Base-by-base conservation (phyloP, 2,329 filamentous ascomycete species). In the Pestalotiopsis sp. region DNA sequence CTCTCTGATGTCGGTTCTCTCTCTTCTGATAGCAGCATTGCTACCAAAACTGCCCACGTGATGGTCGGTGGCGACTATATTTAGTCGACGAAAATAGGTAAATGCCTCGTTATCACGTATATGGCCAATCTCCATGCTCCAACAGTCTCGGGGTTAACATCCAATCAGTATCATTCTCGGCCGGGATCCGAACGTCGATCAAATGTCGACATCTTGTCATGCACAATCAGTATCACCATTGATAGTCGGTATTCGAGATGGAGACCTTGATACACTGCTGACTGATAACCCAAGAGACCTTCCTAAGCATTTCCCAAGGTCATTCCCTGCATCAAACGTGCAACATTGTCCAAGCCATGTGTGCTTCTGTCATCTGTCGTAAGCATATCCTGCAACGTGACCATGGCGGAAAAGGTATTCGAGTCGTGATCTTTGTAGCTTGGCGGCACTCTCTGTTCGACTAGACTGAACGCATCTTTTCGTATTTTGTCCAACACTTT, bases 401-500 rank as follows among this genome's bases (percentile, higher is more conserved):
- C n/a, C 57, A 13, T 59, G 27, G 23, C 20, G 17, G 62, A 64
- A 39, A 64, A 64, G 1, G 62, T 64, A 23, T 64, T 64, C 0
- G 62, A 64, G 20, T 64, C 62, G 13, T 64, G 58, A n/a, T 64
- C 2, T 20, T 67, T 64, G 31, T 25, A 39, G 9, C 23, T 57
- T 2, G 63, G n/a, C 4, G 45, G 61, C 4, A 66, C 45, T 20
- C 20, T 49, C 25, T 45, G 23, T 49, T 52, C 41, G 2, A 70
- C 59, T n/a, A 70, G 6, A 1, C 14, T 20, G 7, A 70, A 68
- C 0, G 66, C 45, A 49, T 70, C 68, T 2, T 23, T 17, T 14
- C 68, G 68, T 5, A 70, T 65, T n/a, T 38, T 61, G 2, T 25
- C 52, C 20, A 70, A n/a, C 13, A 69, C 58, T 12, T 23, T 9